Conservation (phyloP, 2,329 filamentous ascomycete genomes). For the Scedosporium boydii region DNA sequence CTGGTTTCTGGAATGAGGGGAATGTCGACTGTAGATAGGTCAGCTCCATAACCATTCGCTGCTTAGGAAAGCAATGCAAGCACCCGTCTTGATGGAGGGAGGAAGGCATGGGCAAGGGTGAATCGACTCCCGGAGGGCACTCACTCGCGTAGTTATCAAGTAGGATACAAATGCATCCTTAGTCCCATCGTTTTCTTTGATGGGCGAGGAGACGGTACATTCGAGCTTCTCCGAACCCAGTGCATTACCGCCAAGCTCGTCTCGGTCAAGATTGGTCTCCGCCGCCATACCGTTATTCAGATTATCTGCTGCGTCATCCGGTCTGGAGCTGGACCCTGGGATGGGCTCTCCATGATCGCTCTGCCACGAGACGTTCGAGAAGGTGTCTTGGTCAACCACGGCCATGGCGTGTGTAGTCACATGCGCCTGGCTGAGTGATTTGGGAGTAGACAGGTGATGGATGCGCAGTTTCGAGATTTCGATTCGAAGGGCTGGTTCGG, state of each 20-base stretch:
- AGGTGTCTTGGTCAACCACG: constrained; percentile 56
- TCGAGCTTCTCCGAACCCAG: constrained; percentile 56
- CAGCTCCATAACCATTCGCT: not conserved
- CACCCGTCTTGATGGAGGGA: not conserved
- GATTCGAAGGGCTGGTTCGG: too few species aligned
- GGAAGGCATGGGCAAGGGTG: not conserved
- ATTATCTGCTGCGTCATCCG: not conserved
- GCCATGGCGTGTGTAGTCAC: constrained; percentile 19
- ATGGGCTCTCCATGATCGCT: constrained; percentile 42
- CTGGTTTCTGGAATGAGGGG: constrained; percentile 76
- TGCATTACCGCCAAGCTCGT: constrained; percentile 8
- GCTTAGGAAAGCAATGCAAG: not conserved
- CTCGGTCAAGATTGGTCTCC: not conserved
- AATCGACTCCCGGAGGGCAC: constrained; percentile 7
- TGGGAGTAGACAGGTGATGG: too few species aligned
- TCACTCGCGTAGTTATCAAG: constrained; percentile 79
- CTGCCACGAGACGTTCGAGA: constrained; percentile 73
- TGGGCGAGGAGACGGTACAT: constrained; percentile 70
- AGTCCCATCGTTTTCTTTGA: constrained; percentile 93
- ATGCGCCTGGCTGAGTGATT: not conserved
- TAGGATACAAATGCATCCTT: constrained; percentile 98
- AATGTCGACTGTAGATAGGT: constrained; percentile 66
- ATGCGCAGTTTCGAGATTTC: too few species aligned
- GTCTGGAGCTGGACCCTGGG: not conserved
- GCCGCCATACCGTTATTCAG: not conserved